Evolutionary conservation across 2,329 filamentous ascomycete species (phyloP).

Genomic region (Corinectria fuckeliana): DNA sequence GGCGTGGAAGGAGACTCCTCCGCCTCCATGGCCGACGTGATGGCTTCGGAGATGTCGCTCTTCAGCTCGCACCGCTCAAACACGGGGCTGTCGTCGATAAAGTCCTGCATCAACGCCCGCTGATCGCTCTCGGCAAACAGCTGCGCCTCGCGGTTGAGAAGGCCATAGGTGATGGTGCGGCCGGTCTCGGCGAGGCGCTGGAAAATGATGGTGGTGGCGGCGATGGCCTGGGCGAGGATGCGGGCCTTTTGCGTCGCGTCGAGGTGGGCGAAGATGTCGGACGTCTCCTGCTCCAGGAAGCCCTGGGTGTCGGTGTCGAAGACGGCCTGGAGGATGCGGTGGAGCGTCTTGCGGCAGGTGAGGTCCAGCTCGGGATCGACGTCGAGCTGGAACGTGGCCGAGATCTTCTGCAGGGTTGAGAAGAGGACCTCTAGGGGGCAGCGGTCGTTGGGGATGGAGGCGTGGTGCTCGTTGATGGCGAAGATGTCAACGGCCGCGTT

Average conservation of each 20-base stretch:
- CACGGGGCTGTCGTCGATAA: constrained; percentile 33
- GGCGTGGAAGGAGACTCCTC: constrained; percentile 33
- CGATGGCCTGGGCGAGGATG: constrained; percentile 37
- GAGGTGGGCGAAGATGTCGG: constrained; percentile 35
- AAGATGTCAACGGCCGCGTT: constrained; percentile 33
- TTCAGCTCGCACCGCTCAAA: constrained; percentile 32
- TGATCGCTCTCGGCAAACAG: constrained; percentile 39
- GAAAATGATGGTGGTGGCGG: constrained; percentile 33
- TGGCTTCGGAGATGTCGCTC: constrained; percentile 32
- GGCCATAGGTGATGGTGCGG: constrained; percentile 30
- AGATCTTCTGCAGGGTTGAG: constrained; percentile 31
- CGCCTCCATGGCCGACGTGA: constrained; percentile 35
- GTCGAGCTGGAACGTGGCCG: constrained; percentile 32
- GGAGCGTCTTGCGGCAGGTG: constrained; percentile 34
- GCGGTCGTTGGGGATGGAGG: constrained; percentile 29
- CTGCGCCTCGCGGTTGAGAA: constrained; percentile 37
- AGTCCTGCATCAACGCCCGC: constrained; percentile 33
- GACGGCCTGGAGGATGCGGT: constrained; percentile 38
- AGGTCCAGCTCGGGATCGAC: constrained; percentile 33
- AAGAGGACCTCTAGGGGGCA: constrained; percentile 35
- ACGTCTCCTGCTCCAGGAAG: constrained; percentile 36
- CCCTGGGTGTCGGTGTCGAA: constrained; percentile 37
- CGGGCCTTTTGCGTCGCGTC: constrained; percentile 32
- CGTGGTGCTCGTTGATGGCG: constrained; percentile 32
- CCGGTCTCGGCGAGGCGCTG: constrained; percentile 33